phyloP scores from a whole-genome alignment of 2,329 filamentous ascomycete genomes.

The Claviceps monticola region DNA sequence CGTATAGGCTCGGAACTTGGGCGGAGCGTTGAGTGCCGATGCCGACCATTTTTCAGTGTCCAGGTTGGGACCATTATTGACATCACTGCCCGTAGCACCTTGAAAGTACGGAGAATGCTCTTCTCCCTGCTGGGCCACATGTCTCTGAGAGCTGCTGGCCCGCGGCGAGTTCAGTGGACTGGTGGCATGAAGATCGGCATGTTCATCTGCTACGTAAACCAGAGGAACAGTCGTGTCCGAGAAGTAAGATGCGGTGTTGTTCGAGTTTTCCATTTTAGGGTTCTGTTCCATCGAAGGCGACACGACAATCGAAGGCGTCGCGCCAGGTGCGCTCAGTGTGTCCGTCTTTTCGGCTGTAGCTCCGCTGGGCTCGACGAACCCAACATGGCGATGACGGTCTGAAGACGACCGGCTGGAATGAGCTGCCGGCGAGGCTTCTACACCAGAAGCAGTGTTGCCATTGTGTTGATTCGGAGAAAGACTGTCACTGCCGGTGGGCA shows the following conservation, averaged over 20 bases:
- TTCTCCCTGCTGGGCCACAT: background rate
- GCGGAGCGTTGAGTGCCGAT: slow-evolving; percentile 19
- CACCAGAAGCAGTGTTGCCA: background rate
- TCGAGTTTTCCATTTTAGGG: background rate
- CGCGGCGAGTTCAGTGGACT: slow-evolving; percentile 3
- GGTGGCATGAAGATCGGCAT: background rate
- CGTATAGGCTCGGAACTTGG: slow-evolving; percentile 46
- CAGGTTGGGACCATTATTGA: slow-evolving; percentile 16
- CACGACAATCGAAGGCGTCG: background rate
- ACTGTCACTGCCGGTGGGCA: background rate
- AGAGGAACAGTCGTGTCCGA: slow-evolving; percentile 5
- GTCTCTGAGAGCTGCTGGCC: background rate
- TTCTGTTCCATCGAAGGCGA: background rate
- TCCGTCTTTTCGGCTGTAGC: slow-evolving; percentile 6
- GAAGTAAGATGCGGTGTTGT: background rate
- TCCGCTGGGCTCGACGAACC: slow-evolving; percentile 29
- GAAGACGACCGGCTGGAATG: slow-evolving; percentile 1
- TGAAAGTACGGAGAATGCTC: slow-evolving; percentile 3
- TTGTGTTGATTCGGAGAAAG: background rate
- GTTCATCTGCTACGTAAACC: slow-evolving; percentile 3
- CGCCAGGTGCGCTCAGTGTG: background rate
- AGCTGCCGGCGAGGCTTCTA: slow-evolving; percentile 9
- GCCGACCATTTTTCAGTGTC: slow-evolving; percentile 30
- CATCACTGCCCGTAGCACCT: slow-evolving; percentile 9
- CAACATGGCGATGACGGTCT: slow-evolving; percentile 34